Conservation (phyloP, 768 basidiomycete species). For the Pleurotus pulmonarius region DNA sequence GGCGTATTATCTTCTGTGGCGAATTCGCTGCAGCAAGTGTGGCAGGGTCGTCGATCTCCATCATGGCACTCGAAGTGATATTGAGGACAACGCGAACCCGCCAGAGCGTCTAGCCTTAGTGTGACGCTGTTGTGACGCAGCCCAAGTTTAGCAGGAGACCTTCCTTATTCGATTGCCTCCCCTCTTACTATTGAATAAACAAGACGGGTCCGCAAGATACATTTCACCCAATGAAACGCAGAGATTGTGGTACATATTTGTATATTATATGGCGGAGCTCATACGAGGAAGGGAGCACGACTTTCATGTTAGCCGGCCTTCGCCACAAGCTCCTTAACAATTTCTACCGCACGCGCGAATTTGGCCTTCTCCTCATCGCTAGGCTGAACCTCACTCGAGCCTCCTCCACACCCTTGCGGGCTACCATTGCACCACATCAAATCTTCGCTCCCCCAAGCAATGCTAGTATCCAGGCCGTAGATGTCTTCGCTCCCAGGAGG, state of each 20-base stretch:
- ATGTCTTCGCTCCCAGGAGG: slow-evolving; percentile 68
- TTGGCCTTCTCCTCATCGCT: slow-evolving; percentile 60
- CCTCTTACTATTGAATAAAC: neutral
- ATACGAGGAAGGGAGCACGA: neutral
- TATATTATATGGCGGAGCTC: neutral
- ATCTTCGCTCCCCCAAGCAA: slow-evolving; percentile 54
- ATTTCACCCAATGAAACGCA: too few relatives aligned
- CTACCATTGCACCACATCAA: slow-evolving; percentile 61
- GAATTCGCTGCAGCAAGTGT: neutral
- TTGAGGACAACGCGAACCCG: neutral
- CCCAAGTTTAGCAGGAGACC: neutral
- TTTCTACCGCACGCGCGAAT: slow-evolving; percentile 68
- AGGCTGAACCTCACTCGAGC: slow-evolving; percentile 40
- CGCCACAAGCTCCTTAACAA: slow-evolving; percentile 49
- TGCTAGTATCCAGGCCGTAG: slow-evolving; percentile 66
- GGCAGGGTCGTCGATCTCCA: neutral
- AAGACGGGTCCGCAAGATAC: neutral
- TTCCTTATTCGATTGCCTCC: neutral
- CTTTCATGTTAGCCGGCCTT: slow-evolving; percentile 21
- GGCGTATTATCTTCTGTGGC: slow-evolving; percentile 10
- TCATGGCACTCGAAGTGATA: too few relatives aligned
- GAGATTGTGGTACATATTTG: too few relatives aligned
- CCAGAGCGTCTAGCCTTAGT: neutral
- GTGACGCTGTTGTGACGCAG: neutral
- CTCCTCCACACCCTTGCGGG: slow-evolving; percentile 57